Evolutionary conservation across 441 rosid genomes (phyloP), one percentile per base, ranked within the genome.

Genomic region (Gossypium schwendimanii): DNA sequence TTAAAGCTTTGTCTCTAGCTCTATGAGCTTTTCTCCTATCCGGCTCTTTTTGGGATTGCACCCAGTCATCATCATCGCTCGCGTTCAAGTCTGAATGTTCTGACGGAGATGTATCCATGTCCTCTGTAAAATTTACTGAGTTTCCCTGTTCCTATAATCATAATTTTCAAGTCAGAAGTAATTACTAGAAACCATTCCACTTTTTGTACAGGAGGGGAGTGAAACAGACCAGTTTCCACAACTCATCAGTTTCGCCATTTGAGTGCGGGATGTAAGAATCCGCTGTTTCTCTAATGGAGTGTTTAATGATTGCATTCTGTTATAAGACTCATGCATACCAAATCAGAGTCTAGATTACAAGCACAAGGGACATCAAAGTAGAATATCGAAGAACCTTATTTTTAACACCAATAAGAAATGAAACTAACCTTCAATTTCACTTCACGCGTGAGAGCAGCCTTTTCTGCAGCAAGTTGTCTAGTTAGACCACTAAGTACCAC

Each of bases 101-200:
- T 14, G 96, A 89, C 3, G 85, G 92, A 11, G 99, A 89, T 61
- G 83, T 93, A 64, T 95, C 98, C 98, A 95, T 95, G 82, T 95
- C 97, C 74, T 91, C 98, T 49, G 81, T 21, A 52, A 81, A 60
- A 17, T 82, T 73, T 9, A 80, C 50, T 0, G 99, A 89, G 64
- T 74, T 84, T 44, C 95, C 80, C 3, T 63, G 77, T 57, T 85
- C 91, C 91, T 87, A 55, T 24, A 59, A 31, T 18, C 24, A 31
- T 58, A 69, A 2, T 7, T n/a, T 28, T 24, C 17, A 15, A 20
- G 36, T 58, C 36, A 57, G 33, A 58, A 58, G 62, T 23, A 4
- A 45, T 45, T 45, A 36, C 6, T 57, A n/a, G 9, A 26, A 68
- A 54, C 49, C 60, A 75, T 24, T n/a, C 12, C 10, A 57, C 3